phyloP scores from a whole-genome alignment of 23 red algal species.

The Gracilaria caudata region DNA sequence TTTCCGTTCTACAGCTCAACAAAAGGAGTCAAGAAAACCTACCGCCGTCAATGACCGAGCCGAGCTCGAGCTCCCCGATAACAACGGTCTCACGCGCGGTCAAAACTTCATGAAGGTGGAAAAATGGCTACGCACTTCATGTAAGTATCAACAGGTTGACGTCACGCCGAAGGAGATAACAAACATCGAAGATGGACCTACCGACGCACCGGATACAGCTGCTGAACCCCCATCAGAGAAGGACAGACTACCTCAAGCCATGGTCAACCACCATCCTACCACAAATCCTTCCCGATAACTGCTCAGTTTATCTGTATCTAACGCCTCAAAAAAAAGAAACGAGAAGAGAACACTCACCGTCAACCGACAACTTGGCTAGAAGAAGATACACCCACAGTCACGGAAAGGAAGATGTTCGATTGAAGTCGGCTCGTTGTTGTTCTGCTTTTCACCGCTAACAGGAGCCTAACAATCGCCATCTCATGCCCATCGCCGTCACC shows the following conservation, averaged over 20 bases:
- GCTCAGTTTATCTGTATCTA: constrained; percentile 29
- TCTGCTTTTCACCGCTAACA: background rate
- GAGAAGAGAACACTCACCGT: constrained; percentile 19
- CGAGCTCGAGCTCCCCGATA: constrained; percentile 54
- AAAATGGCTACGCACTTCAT: constrained; percentile 52
- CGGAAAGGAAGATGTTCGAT: constrained; percentile 18
- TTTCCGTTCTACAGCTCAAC: background rate
- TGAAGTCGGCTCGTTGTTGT: constrained; percentile 6
- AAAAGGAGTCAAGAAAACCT: constrained; percentile 26
- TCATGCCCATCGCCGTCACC: background rate
- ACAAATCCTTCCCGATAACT: constrained; percentile 32
- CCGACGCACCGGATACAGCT: background rate
- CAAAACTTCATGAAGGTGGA: constrained; percentile 81
- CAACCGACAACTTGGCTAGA: background rate
- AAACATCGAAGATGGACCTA: constrained; percentile 53
- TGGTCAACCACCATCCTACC: constrained; percentile 26
- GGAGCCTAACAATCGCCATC: constrained; percentile 25
- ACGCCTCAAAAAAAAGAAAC: constrained; percentile 10
- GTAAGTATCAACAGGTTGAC: constrained; percentile 56
- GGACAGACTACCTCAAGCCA: constrained; percentile 51
- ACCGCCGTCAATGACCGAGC: background rate
- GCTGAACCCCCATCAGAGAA: constrained; percentile 69
- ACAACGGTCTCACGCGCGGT: constrained; percentile 70
- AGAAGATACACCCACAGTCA: constrained; percentile 9
- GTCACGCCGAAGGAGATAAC: constrained; percentile 45